A percentile compares a stretch with the other conserved stretches of the same genome.
phyloP scores from a whole-genome alignment of 441 rosid species.

The Adansonia grandidieri region DNA sequence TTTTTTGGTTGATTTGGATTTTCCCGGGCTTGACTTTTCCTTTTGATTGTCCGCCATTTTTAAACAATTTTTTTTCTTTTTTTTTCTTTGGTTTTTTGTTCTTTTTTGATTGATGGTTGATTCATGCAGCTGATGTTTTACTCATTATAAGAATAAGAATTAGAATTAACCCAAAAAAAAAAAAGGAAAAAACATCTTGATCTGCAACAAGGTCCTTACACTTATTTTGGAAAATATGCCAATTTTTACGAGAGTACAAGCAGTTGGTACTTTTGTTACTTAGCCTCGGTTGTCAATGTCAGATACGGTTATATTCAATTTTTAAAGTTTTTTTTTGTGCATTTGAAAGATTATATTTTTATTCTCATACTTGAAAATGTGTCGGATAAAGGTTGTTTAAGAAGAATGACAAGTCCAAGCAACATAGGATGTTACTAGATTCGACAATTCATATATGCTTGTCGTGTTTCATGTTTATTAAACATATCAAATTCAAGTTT shows the following conservation, averaged over 20 bases:
- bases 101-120: slow-evolving; percentile 19
- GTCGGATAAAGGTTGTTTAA: no score
- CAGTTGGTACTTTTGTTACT: no score
- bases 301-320: no score
- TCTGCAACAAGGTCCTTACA: background rate
- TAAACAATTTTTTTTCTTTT: background rate
- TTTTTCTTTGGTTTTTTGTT: background rate
- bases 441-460: background rate
- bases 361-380: no score
- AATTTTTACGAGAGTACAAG: background rate
- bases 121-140: slow-evolving; percentile 3
- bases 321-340: no score
- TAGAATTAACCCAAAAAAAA: background rate
- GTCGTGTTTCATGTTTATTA: no score
- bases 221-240: background rate
- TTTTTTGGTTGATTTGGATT: background rate
- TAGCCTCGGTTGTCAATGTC: no score
- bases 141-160: background rate
- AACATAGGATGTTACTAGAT: no score
- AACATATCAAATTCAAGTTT: no score
- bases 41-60: background rate
- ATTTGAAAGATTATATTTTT: no score
- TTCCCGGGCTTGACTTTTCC: background rate
- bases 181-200: background rate
- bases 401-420: no score